Conservation (phyloP, 1,284 basidiomycete species). For the Microstroma glucosiphilum region DNA sequence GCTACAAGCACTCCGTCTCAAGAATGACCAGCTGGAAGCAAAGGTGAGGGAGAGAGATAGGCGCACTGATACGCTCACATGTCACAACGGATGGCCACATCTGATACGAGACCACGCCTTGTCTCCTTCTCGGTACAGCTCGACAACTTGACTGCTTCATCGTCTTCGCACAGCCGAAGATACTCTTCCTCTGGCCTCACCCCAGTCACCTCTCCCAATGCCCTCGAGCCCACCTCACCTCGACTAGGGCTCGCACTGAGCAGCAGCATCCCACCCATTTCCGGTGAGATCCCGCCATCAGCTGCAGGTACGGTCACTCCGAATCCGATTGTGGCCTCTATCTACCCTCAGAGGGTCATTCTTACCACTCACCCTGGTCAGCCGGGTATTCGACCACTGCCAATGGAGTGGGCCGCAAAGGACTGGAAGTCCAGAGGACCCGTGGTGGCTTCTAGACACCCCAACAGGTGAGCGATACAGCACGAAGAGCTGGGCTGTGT, state of each 20-base stretch:
- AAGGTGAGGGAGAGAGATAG: slow-evolving; percentile 23
- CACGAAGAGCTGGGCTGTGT: too few relatives aligned
- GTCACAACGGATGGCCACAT: background rate
- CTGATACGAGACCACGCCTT: background rate
- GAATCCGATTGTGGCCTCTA: background rate
- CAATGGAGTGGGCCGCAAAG: slow-evolving; percentile 73
- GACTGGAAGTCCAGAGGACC: slow-evolving; percentile 69
- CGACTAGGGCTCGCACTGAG: slow-evolving; percentile 15
- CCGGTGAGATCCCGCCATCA: background rate
- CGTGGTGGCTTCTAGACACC: slow-evolving; percentile 79
- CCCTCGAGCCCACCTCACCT: slow-evolving; percentile 14
- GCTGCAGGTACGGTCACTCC: background rate
- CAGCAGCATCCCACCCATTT: background rate
- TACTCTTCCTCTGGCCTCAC: slow-evolving; percentile 20
- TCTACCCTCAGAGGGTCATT: slow-evolving; percentile 22
- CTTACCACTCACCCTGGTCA: slow-evolving; percentile 43
- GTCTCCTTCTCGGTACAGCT: slow-evolving; percentile 23
- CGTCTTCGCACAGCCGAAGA: slow-evolving; percentile 24
- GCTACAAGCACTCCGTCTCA: slow-evolving; percentile 36
- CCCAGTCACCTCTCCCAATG: slow-evolving; percentile 35
- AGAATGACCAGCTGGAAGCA: slow-evolving; percentile 37
- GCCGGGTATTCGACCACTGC: slow-evolving; percentile 63
- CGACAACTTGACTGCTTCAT: slow-evolving; percentile 29
- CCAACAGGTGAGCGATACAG: slow-evolving; percentile 61
- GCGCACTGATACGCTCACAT: background rate